Percentiles rank a stretch among this genome's conserved stretches.
These are phyloP conservation scores for Ilyonectria sp. DNA, from an alignment of 2,329 filamentous ascomycete genomes.

Conservation along the genomic window DNA sequence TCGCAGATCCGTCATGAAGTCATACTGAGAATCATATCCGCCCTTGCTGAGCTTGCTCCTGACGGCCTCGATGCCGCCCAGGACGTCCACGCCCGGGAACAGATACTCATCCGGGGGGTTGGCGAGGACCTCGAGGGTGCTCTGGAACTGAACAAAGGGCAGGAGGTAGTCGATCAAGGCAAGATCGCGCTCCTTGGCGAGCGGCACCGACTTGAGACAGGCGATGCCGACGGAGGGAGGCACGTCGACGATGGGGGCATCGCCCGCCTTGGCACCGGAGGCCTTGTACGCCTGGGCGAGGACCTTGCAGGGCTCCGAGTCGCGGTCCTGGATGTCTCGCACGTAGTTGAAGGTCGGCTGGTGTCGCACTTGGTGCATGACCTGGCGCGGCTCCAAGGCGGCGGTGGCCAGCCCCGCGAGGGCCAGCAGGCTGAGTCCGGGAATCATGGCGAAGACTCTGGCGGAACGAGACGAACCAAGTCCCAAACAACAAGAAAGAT, in stretches of 20 bases:
- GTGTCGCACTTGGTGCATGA: constrained; percentile 37
- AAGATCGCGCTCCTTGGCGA: constrained; percentile 45
- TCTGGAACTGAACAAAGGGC: constrained; percentile 41
- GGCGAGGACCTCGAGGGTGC: constrained; percentile 42
- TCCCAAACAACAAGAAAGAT: not conserved
- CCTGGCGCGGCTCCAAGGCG: constrained; percentile 41
- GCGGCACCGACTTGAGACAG: constrained; percentile 45
- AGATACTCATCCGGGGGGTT: constrained; percentile 45
- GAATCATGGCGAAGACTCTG: constrained; percentile 34
- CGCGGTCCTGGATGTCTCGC: constrained; percentile 35
- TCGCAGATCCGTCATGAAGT: constrained; percentile 42
- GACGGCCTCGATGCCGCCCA: constrained; percentile 40
- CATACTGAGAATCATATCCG: constrained; percentile 42
- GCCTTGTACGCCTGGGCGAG: constrained; percentile 39
- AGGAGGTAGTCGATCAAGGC: constrained; percentile 41
- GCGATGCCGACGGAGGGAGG: constrained; percentile 41
- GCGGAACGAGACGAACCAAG: not conserved
- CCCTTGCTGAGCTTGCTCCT: constrained; percentile 34
- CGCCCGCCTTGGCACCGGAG: constrained; percentile 16
- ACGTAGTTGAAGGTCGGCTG: constrained; percentile 34
- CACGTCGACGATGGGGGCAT: constrained; percentile 29
- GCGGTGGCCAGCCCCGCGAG: constrained; percentile 36
- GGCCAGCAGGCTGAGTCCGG: constrained; percentile 37
- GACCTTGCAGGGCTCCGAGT: constrained; percentile 38
- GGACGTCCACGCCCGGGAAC: constrained; percentile 41